Conservation (phyloP, 2,329 filamentous ascomycete genomes). For the Lanzia echinophila region DNA sequence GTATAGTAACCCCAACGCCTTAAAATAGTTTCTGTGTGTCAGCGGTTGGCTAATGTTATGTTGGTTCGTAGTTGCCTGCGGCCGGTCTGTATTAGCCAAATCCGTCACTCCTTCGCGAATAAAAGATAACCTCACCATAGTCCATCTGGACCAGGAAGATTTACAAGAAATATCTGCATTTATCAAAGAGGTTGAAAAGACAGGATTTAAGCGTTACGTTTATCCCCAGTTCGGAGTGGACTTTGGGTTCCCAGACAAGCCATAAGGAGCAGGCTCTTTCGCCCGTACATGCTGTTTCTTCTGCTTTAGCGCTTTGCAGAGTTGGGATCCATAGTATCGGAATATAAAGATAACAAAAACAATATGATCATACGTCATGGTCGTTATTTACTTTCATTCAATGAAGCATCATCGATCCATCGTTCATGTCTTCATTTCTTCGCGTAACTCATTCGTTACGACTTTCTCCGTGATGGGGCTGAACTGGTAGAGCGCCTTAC, state of each 20-base stretch:
- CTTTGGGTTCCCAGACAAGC: constrained; percentile 62
- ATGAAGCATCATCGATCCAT: no score
- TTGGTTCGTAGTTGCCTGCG: constrained; percentile 50
- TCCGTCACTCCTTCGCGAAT: constrained; percentile 63
- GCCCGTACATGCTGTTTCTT: no score
- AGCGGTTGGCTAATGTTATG: background rate
- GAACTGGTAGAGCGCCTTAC: no score
- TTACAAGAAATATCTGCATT: constrained; percentile 50
- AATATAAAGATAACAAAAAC: no score
- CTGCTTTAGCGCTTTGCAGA: no score
- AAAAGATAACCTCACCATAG: constrained; percentile 60
- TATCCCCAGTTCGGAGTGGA: constrained; percentile 63
- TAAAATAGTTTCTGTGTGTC: background rate
- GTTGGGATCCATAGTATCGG: no score
- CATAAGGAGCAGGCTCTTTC: background rate
- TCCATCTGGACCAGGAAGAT: constrained; percentile 59
- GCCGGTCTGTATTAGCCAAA: constrained; percentile 66
- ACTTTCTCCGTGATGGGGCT: no score
- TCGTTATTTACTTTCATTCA: no score
- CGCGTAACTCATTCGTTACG: no score
- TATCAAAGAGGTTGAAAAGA: constrained; percentile 41
- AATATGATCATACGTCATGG: no score
- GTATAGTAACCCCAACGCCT: constrained; percentile 38
- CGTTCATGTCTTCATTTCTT: no score
- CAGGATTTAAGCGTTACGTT: constrained; percentile 53